These are phyloP conservation scores for Claviceps africana DNA, from an alignment of 2,329 filamentous ascomycete genomes.

Conservation along the genomic window DNA sequence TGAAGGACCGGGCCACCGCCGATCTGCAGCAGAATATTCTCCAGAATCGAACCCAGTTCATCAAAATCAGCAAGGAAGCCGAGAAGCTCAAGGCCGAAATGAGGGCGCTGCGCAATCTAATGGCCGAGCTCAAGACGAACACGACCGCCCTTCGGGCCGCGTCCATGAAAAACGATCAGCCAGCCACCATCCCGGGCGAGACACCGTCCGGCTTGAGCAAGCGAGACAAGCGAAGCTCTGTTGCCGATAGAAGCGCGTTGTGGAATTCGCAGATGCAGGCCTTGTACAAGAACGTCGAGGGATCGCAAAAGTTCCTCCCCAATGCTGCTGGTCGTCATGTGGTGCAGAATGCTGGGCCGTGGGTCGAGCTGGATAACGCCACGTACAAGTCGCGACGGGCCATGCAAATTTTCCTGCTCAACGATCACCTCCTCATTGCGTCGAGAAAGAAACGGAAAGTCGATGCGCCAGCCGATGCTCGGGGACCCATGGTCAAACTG, in stretches of 20 bases:
- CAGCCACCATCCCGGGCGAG: slow-evolving; percentile 34
- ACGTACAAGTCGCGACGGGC: slow-evolving; percentile 87
- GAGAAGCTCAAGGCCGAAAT: slow-evolving; percentile 96
- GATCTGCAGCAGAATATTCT: slow-evolving; percentile 93
- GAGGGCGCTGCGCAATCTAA: slow-evolving; percentile 75
- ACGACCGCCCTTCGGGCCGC: slow-evolving; percentile 50
- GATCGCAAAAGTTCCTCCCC: slow-evolving; percentile 91
- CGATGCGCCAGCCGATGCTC: slow-evolving; percentile 43
- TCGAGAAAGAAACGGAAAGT: slow-evolving; percentile 83
- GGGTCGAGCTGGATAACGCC: slow-evolving; percentile 93
- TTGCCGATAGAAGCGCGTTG: slow-evolving; percentile 52
- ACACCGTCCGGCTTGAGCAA: slow-evolving; percentile 45
- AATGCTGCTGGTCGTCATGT: slow-evolving; percentile 86
- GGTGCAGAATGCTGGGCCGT: slow-evolving; percentile 78
- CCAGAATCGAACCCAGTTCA: slow-evolving; percentile 94
- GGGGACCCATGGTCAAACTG: slow-evolving; percentile 54
- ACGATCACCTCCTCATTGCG: slow-evolving; percentile 85
- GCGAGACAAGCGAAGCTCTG: slow-evolving; percentile 76
- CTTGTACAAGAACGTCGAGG: slow-evolving; percentile 93
- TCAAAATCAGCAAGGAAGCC: slow-evolving; percentile 97
- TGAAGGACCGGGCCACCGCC: slow-evolving; percentile 63
- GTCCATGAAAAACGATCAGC: slow-evolving; percentile 36
- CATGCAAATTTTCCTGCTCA: slow-evolving; percentile 83
- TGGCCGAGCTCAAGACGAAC: slow-evolving; percentile 80
- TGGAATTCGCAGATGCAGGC: slow-evolving; percentile 59